Evolutionary conservation across 2,329 filamentous ascomycete species (phyloP).

Genomic region (Pestalotiopsis sp.): DNA sequence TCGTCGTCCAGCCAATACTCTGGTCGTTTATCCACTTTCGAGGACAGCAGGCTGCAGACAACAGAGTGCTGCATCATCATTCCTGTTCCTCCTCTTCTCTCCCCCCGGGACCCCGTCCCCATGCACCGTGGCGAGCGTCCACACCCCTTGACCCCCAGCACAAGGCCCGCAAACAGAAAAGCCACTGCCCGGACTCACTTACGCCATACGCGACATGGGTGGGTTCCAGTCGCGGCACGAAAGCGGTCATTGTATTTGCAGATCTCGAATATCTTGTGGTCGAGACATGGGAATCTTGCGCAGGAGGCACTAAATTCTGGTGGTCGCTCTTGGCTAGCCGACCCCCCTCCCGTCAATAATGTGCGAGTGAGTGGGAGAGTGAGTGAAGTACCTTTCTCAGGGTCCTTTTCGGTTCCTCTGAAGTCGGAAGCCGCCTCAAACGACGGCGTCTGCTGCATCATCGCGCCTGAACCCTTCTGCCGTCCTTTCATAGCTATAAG

Average conservation of each 20-base stretch:
- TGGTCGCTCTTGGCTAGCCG: background rate
- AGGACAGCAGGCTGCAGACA: background rate
- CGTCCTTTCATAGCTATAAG: conserved; percentile 17
- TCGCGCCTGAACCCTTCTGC: conserved; percentile 13
- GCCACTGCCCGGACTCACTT: conserved; percentile 17
- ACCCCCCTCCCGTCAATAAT: background rate
- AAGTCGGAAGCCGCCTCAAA: conserved; percentile 22
- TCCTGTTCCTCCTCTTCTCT: too few relatives aligned
- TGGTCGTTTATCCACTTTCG: conserved; percentile 12
- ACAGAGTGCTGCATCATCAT: conserved; percentile 26
- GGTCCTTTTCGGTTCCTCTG: conserved; percentile 14
- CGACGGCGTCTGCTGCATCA: conserved; percentile 10
- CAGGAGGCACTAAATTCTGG: conserved; percentile 4
- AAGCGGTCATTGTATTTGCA: conserved; percentile 25
- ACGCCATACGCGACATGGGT: conserved; percentile 27
- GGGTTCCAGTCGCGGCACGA: conserved; percentile 21
- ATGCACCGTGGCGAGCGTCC: conserved; percentile 17
- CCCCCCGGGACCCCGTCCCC: conserved; percentile 19
- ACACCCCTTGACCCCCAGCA: conserved; percentile 21
- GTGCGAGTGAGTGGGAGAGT: background rate
- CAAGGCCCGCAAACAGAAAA: conserved; percentile 20
- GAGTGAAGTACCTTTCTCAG: background rate
- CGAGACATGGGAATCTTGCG: conserved; percentile 7
- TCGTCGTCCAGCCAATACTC: conserved; percentile 11
- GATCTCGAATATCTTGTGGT: conserved; percentile 21